phyloP scores from a whole-genome alignment of 2,329 filamentous ascomycete species.

The Colletotrichum sp. region DNA sequence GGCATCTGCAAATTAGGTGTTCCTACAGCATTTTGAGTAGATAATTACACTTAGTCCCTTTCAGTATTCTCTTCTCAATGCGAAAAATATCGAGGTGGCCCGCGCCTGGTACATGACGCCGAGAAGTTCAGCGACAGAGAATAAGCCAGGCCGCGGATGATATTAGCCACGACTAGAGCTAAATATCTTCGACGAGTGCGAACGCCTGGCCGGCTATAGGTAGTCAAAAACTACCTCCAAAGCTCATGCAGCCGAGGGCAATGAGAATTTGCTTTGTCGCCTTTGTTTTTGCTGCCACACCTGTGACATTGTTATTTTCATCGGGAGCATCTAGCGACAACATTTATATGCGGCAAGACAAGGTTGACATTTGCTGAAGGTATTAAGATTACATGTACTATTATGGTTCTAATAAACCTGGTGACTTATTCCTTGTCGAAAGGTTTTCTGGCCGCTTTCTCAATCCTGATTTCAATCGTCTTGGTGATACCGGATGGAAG shows the following conservation, averaged over 20 bases:
- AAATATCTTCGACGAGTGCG: no score
- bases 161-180: no score
- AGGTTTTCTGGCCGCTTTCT: neutral
- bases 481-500: neutral
- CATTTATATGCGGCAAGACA: neutral
- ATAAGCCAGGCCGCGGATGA: no score
- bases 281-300: neutral
- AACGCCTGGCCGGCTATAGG: no score
- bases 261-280: neutral
- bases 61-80: no score
- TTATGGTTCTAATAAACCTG: neutral
- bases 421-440: neutral
- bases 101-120: no score
- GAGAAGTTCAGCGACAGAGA: no score
- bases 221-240: neutral
- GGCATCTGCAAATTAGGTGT: neutral
- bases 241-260: neutral
- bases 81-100: no score
- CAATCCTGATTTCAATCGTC: neutral
- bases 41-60: neutral
- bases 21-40: neutral
- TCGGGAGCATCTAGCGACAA: neutral
- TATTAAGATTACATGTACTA: neutral
- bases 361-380: neutral
- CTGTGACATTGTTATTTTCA: fast-evolving